These are phyloP conservation scores for Verbascum thapsus DNA, from an alignment of 257 asterid species.

Conservation along the genomic window DNA sequence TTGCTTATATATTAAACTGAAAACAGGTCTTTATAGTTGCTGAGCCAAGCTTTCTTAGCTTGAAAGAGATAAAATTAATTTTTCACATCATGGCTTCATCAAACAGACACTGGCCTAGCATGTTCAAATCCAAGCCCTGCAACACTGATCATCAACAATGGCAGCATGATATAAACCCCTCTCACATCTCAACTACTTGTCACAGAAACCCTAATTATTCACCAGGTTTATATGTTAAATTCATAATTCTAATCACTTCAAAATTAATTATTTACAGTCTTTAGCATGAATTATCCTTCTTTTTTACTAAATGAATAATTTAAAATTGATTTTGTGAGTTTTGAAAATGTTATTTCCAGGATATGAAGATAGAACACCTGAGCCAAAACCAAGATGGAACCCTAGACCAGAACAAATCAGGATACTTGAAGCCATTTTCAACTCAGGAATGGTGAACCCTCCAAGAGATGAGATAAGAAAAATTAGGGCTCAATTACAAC, in stretches of 20 bases:
- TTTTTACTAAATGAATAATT: no score
- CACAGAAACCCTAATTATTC: slow-evolving; percentile 23
- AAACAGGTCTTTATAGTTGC: no score
- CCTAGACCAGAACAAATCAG: slow-evolving; percentile 87
- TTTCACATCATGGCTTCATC: slow-evolving; percentile 46
- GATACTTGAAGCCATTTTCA: slow-evolving; percentile 73
- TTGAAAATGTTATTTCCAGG: slow-evolving; percentile 29
- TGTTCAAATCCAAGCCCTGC: slow-evolving; percentile 68
- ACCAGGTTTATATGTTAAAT: slow-evolving; percentile 33
- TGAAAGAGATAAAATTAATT: no score
- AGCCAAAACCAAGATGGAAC: slow-evolving; percentile 92
- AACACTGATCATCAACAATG: slow-evolving; percentile 46
- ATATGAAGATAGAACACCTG: slow-evolving; percentile 68
- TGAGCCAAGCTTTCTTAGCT: no score
- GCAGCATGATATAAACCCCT: slow-evolving; percentile 58
- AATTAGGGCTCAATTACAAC: slow-evolving; percentile 75
- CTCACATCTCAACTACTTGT: slow-evolving; percentile 31
- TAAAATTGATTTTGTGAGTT: no score
- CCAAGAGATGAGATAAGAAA: slow-evolving; percentile 84
- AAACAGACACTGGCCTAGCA: slow-evolving; percentile 69
- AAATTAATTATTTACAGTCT: no score
- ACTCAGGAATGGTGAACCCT: slow-evolving; percentile 89
- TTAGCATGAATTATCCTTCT: no score
- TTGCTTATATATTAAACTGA: no score
- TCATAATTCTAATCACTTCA: no score